These are phyloP conservation scores for Noccaea caerulescens DNA, from an alignment of 345 rosid species.

Conservation along the genomic window DNA sequence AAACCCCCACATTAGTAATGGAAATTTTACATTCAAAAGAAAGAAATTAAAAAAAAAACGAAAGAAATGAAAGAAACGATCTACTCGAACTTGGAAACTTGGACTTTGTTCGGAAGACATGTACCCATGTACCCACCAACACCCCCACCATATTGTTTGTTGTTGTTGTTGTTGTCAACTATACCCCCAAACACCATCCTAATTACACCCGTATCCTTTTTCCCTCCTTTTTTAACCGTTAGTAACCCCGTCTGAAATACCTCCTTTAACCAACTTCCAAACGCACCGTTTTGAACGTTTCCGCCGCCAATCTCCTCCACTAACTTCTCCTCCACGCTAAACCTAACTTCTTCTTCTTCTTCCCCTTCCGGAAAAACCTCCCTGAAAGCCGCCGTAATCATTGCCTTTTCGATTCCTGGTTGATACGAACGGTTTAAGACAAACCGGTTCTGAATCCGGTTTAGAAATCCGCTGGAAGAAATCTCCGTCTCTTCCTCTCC, in stretches of 20 bases:
- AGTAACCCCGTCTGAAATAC: conserved; percentile 59
- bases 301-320: conserved; percentile 54
- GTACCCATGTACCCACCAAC: conserved; percentile 51
- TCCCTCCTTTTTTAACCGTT: conserved; percentile 46
- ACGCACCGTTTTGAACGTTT: conserved; percentile 48
- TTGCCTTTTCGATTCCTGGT: conserved; percentile 45
- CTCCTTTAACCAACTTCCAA: conserved; percentile 78
- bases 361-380: conserved; percentile 50
- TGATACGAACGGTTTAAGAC: conserved; percentile 48
- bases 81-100: conserved; percentile 47
- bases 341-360: conserved; percentile 45
- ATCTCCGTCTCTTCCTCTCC: conserved; percentile 54
- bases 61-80: conserved; percentile 18
- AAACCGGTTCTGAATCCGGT: conserved; percentile 59
- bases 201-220: conserved; percentile 49
- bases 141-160: conserved; percentile 45
- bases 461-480: conserved; percentile 49
- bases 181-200: conserved; percentile 53
- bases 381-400: conserved; percentile 51
- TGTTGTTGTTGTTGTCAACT: conserved; percentile 46
- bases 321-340: conserved; percentile 74
- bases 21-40: conserved; percentile 42
- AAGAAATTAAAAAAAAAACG: conserved; percentile 1
- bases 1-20: conserved; percentile 50
- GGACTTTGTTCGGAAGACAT: conserved; percentile 51